Evolutionary conservation across 148 eudicot species (phyloP).

Genomic region (Salicornia ramosissima): DNA sequence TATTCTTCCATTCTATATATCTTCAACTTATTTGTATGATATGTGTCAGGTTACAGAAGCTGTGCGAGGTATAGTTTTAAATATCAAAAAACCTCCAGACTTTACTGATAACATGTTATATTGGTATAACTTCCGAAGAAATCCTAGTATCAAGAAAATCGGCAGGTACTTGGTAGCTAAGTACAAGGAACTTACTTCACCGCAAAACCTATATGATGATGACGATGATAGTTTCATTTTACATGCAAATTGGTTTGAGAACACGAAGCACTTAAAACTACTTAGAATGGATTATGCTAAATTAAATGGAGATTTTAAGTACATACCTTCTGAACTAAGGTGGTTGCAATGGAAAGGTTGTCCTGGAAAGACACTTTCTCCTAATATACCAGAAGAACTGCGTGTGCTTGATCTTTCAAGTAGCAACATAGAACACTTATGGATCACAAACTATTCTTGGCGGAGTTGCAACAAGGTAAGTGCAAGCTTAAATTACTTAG

Average conservation of each 20-base stretch:
- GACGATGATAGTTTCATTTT: constrained; percentile 23
- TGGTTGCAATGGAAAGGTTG: constrained; percentile 68
- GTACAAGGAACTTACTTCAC: not conserved
- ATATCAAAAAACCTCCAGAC: constrained; percentile 30
- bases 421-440: constrained; percentile 41
- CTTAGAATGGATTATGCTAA: constrained; percentile 44
- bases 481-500: constrained; percentile 12
- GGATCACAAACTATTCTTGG: constrained; percentile 28
- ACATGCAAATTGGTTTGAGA: constrained; percentile 28
- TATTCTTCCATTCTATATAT: too few species aligned
- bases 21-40: too few species aligned
- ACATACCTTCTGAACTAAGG: constrained; percentile 43
- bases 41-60: constrained; percentile 35
- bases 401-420: constrained; percentile 55
- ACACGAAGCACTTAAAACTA: constrained; percentile 39
- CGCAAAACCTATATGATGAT: constrained; percentile 4
- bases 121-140: constrained; percentile 7
- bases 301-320: constrained; percentile 37
- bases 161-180: constrained; percentile 16
- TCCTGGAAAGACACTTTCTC: constrained; percentile 32
- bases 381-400: constrained; percentile 33
- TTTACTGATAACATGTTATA: not conserved
- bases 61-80: constrained; percentile 39
- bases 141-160: constrained; percentile 14
- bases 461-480: constrained; percentile 31